Conservation (phyloP, 2,329 filamentous ascomycete genomes). For the Sclerotinia sclerotiorum region DNA sequence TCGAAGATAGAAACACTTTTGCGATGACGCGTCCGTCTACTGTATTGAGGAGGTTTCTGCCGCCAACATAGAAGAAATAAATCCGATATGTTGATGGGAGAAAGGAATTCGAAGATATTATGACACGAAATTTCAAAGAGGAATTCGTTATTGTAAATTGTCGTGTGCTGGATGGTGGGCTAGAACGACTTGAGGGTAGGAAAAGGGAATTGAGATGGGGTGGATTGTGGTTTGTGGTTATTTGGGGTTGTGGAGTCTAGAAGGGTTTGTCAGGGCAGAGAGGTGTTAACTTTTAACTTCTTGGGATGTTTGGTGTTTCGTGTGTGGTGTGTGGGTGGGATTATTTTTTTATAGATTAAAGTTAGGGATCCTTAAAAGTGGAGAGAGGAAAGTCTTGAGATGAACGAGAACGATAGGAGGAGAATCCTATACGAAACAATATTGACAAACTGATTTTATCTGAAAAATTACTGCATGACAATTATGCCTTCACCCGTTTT, state of each 20-base stretch:
- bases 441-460: neutral
- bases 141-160: constrained; percentile 6
- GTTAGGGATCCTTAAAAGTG: neutral
- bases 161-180: neutral
- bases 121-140: constrained; percentile 21
- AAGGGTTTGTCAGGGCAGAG: neutral
- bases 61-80: constrained; percentile 27
- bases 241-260: constrained; percentile 18
- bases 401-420: neutral
- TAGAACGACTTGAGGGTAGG: constrained; percentile 6
- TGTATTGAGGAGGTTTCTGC: constrained; percentile 23
- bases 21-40: constrained; percentile 38
- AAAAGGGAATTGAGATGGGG: constrained; percentile 15
- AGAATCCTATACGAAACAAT: neutral
- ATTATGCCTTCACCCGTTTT: neutral
- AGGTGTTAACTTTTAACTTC: constrained; percentile 1
- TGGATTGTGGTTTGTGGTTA: neutral
- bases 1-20: constrained; percentile 33
- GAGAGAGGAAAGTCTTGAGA: neutral
- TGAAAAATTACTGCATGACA: neutral
- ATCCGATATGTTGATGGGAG: constrained; percentile 29
- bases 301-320: neutral
- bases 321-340: neutral
- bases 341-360: neutral
- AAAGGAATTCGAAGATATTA: constrained; percentile 32